Evolutionary conservation across 106 monocot genomes (phyloP), one percentile per base, ranked within the genome.

Genomic region (Dendrobium huoshanense): DNA sequence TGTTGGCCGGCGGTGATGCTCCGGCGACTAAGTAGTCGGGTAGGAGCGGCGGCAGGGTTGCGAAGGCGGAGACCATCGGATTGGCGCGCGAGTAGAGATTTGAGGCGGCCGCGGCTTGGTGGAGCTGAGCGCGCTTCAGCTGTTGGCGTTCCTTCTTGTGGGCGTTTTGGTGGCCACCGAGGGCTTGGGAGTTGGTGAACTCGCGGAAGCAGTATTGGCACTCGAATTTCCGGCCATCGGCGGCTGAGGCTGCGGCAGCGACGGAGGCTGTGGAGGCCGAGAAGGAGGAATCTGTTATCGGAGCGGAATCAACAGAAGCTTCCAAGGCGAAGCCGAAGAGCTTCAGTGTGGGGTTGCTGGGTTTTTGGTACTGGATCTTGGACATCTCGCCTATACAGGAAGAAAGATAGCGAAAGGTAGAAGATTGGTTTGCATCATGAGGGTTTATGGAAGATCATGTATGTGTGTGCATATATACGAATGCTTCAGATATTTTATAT

Each of bases 191-290:
- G 78, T 87, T 87, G 58, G 87, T 83, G 49, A 87, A 87, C 75
- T 89, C 89, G 7, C 91, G 80, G 78, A 61, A 82, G 85, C 91
- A 92, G 85, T 92, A 92, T 78, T 92, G 91, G 78, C 91, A 92
- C 88, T 92, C 89, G 87, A 83, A 92, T 80, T 84, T 92, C 29
- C 83, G 44, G 1, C 72, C 80, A 58, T 87, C 91, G 9, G 20
- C 75, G 15, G 9, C 58, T 61, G 56, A 48, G n/a, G 15, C 24
- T 11, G 17, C 22, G 67, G 58, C 1, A 37, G 78, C 4, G 76
- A 56, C 41, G 59, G 72, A 0, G 51, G 64, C 51, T 15, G 51
- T 51, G n/a, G 15, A 33, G 19, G 58, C n/a, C 15, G 77, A 4
- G 55, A 75, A 44, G 61, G 22, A 19, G n/a, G 61, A 61, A 61